These are phyloP conservation scores for Colletotrichum sp. DNA, from an alignment of 2,329 filamentous ascomycete genomes.

Conservation along the genomic window DNA sequence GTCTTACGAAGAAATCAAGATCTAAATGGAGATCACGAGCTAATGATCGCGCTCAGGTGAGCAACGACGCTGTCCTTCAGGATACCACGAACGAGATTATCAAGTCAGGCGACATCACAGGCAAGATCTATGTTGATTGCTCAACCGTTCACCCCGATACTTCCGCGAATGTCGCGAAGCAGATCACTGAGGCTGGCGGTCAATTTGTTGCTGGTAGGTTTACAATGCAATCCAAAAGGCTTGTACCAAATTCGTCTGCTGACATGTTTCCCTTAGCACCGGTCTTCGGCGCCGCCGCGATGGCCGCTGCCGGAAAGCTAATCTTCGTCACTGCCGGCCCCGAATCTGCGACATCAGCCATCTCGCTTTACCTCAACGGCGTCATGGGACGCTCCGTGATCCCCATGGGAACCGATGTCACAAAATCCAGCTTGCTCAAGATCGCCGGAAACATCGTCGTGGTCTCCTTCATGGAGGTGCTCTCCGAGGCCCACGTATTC, in stretches of 20 bases:
- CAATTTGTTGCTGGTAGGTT: slow-evolving; percentile 45
- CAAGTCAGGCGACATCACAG: slow-evolving; percentile 34
- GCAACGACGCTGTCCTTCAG: slow-evolving; percentile 31
- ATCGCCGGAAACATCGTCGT: slow-evolving; percentile 45
- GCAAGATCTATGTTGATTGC: slow-evolving; percentile 25
- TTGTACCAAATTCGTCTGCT: neutral
- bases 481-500: slow-evolving; percentile 33
- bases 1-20: slow-evolving; percentile 12
- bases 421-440: slow-evolving; percentile 43
- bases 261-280: slow-evolving; percentile 29
- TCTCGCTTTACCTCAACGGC: slow-evolving; percentile 42
- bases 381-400: slow-evolving; percentile 44
- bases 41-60: neutral
- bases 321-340: slow-evolving; percentile 46
- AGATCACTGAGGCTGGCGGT: slow-evolving; percentile 1
- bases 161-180: slow-evolving; percentile 25
- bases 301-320: slow-evolving; percentile 45
- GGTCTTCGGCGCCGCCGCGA: slow-evolving; percentile 45
- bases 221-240: neutral
- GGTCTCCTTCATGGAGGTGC: slow-evolving; percentile 27
- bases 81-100: slow-evolving; percentile 2
- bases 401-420: slow-evolving; percentile 44
- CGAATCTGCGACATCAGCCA: slow-evolving; percentile 30
- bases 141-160: slow-evolving; percentile 32
- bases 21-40: neutral